phyloP scores from a whole-genome alignment of 176 grass and related monocot genomes.

The Olyra latifolia region DNA sequence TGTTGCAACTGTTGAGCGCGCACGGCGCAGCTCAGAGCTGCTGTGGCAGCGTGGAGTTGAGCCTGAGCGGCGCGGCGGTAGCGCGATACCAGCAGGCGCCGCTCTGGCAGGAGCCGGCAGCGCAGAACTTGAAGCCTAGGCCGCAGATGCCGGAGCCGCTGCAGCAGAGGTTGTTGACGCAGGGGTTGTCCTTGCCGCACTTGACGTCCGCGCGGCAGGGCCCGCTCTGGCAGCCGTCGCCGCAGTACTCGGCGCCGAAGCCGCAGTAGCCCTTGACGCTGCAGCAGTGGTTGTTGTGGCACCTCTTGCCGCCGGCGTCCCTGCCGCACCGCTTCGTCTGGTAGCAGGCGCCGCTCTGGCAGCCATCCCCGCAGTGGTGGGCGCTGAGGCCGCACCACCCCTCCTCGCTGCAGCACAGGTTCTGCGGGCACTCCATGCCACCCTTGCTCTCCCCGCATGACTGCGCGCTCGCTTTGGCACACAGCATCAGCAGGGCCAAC shows the following conservation, averaged over 20 bases:
- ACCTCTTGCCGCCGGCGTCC: neutral
- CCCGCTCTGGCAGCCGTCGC: neutral
- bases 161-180: too few relatives aligned
- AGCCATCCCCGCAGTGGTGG: neutral
- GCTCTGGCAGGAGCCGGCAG: too few relatives aligned
- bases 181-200: too few relatives aligned
- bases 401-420: neutral
- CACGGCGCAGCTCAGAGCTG: too few relatives aligned
- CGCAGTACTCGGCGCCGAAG: neutral
- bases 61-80: rapidly evolving
- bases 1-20: too few relatives aligned
- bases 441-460: neutral
- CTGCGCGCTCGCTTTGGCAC: too few relatives aligned
- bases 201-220: neutral
- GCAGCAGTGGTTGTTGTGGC: neutral
- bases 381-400: neutral
- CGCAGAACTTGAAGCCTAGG: too few relatives aligned
- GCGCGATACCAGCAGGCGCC: too few relatives aligned
- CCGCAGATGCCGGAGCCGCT: too few relatives aligned
- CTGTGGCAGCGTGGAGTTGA: too few relatives aligned
- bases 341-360: neutral
- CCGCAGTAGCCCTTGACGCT: neutral
- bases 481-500: too few relatives aligned
- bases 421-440: neutral
- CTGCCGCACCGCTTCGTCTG: neutral